These are phyloP conservation scores for Picea glauca DNA, from an alignment of 75 land plant species.

Conservation along the genomic window DNA sequence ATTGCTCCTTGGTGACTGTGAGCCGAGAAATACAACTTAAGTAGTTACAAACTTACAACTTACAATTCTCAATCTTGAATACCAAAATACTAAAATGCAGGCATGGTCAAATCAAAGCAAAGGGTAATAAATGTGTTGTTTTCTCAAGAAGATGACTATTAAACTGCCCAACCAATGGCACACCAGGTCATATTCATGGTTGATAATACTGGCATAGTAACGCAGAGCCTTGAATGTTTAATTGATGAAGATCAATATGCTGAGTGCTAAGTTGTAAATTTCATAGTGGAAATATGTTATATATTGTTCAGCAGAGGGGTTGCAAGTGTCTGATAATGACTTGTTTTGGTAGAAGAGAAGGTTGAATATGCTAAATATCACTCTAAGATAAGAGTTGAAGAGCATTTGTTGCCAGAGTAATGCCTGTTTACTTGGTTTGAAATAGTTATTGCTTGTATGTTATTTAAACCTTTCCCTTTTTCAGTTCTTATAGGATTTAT, in stretches of 20 bases:
- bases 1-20: too few species aligned
- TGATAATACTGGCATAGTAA: background rate
- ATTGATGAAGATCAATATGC: background rate
- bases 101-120: too few species aligned
- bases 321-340: background rate
- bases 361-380: constrained; percentile 1
- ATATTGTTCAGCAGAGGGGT: background rate
- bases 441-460: background rate
- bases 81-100: too few species aligned
- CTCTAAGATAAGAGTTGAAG: background rate
- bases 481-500: background rate
- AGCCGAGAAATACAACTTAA: too few species aligned
- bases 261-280: background rate
- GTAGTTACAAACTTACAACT: too few species aligned
- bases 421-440: background rate
- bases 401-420: background rate
- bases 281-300: background rate
- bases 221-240: background rate
- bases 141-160: background rate
- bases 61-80: too few species aligned
- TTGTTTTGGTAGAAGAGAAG: background rate
- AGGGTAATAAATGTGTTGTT: background rate
- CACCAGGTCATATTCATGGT: background rate
- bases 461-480: background rate
- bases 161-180: background rate